Base-by-base conservation (phyloP, 139 green algal species). In the Mychonastes homosphaera region DNA sequence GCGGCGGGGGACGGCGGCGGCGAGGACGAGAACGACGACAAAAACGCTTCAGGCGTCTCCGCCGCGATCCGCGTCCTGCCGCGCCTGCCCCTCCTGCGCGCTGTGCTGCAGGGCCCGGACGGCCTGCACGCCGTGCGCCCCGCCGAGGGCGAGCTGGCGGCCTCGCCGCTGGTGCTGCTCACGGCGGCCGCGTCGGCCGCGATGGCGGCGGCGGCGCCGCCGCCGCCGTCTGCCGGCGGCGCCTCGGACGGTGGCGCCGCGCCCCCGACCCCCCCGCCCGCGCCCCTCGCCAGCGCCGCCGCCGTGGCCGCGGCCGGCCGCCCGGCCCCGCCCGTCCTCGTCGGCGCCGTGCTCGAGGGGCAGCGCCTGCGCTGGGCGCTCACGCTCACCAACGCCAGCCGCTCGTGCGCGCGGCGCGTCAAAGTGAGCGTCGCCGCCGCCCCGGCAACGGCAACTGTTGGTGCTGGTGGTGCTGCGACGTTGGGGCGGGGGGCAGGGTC, bases 351-450 rank as follows among this genome's bases (percentile, higher is more conserved):
- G 18, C 55, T 69, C 27, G 71, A 69, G 48, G 67, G 67, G 0
- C 67, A 74, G 57, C 41, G 43, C 24, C 36, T 70, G 43, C 33
- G 27, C 28, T 74, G 65, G 65, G 52, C 29, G 4, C 57, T 78
- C 5, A 40, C 38, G n/a, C 62, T 78, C 19, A 67, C 52, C n/a
- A 78, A 78, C 62, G 38, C 50, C 27, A 62, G 56, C 5, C 2
- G 23, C 0, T 34, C 55, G 41, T 27, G 62, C 4, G 40, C 74
- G 24, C 43, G 43, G 2, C 29, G 27, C 9, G n/a, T 13, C 45
- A 24, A 12, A n/a, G n/a, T n/a, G n/a, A n/a, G n/a, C n/a, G n/a
- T n/a, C n/a, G n/a, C n/a, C n/a, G n/a, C n/a, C n/a, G n/a, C n/a
- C n/a, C n/a, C n/a, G n/a, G n/a, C 12, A 6, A n/a, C n/a, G n/a